Evolutionary conservation across 2,329 filamentous ascomycete genomes (phyloP).

Genomic region (Botryotinia narcissicola): DNA sequence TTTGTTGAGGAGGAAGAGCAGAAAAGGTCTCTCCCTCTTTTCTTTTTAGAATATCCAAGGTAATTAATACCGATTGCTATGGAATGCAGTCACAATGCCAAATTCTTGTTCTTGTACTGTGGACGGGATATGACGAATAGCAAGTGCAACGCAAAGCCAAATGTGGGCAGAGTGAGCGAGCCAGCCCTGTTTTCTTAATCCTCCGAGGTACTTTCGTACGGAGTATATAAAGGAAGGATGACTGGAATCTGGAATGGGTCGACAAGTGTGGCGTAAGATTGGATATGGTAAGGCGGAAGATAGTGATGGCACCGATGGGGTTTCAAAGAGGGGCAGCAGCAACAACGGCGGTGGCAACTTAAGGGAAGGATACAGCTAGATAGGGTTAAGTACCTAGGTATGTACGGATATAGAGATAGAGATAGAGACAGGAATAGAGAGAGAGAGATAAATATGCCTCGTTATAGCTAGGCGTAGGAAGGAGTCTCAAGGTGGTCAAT

Average conservation of each 20-base stretch:
- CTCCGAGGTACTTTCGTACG: not conserved
- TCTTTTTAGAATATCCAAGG: not conserved
- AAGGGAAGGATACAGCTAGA: not conserved
- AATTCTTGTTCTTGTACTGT: slow-evolving; percentile 1
- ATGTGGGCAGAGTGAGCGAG: not conserved
- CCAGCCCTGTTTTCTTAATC: not conserved
- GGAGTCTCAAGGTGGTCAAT: not conserved
- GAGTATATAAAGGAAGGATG: not conserved
- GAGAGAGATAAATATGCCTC: not conserved
- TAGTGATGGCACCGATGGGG: slow-evolving; percentile 1
- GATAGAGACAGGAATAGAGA: not conserved
- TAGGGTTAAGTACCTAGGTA: not conserved
- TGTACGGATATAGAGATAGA: not conserved
- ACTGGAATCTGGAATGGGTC: not conserved
- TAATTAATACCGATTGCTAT: not conserved
- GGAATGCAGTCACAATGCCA: not conserved
- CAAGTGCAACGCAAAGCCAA: not conserved
- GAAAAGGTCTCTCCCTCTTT: not conserved
- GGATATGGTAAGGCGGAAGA: slow-evolving; percentile 2
- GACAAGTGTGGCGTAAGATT: not conserved
- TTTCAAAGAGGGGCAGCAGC: slow-evolving; percentile 2
- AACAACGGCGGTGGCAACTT: not conserved
- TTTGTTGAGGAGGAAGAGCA: not conserved
- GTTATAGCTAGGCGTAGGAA: not conserved
- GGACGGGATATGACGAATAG: not conserved